A percentile compares a stretch with the other conserved stretches of the same genome.
phyloP scores from a whole-genome alignment of 257 asterid species.

The Nicotiana attenuata region DNA sequence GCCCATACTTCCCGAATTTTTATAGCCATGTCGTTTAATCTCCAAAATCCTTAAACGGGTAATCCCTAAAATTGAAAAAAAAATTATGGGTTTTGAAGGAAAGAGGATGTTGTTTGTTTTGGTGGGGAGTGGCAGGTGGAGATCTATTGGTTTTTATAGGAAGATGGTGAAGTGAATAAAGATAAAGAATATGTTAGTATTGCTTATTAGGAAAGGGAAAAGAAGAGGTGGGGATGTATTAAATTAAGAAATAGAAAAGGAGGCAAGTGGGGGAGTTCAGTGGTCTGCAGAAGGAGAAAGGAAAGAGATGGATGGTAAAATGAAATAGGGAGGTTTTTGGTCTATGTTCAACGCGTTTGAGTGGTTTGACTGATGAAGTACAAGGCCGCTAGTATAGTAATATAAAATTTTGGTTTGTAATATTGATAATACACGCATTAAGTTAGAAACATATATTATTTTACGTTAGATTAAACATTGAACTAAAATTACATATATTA shows the following conservation, averaged over 20 bases:
- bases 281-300: not conserved
- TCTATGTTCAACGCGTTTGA: conserved; percentile 20
- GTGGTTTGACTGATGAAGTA: conserved; percentile 2
- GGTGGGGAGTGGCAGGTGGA: not conserved
- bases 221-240: not conserved
- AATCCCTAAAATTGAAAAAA: not conserved
- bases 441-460: too few relatives aligned
- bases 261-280: not conserved
- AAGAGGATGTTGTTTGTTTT: not conserved
- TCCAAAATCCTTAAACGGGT: not conserved
- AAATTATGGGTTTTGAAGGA: not conserved
- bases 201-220: not conserved
- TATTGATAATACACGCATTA: too few relatives aligned
- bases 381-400: too few relatives aligned
- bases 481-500: too few relatives aligned
- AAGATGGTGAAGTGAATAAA: not conserved
- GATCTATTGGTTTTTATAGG: not conserved
- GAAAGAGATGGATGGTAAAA: not conserved
- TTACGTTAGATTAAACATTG: too few relatives aligned
- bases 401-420: too few relatives aligned
- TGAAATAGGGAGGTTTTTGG: not conserved
- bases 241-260: not conserved
- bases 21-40: conserved; percentile 10
- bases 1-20: conserved; percentile 65
- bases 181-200: not conserved